Evolutionary conservation across 352 stramenopile genomes (phyloP).

Genomic region (Phytophthora constricta): DNA sequence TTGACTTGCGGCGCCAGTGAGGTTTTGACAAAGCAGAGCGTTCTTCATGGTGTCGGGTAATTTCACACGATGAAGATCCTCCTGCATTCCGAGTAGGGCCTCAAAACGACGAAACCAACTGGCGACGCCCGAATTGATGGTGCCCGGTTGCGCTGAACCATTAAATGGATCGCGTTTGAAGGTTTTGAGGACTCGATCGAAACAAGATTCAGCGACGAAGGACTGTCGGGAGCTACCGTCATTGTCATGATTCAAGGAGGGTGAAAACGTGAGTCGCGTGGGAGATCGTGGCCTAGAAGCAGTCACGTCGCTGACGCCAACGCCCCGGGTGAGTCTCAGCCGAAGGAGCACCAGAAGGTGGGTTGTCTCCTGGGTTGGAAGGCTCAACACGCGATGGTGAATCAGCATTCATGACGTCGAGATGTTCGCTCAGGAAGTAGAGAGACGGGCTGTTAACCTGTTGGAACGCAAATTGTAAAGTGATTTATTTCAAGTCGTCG

Average conservation of each 20-base stretch:
- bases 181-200: neutral
- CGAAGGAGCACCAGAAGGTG: too few species aligned
- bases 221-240: neutral
- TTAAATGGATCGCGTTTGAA: neutral
- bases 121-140: neutral
- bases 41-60: neutral
- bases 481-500: too few species aligned
- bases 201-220: neutral
- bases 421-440: neutral
- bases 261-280: too few species aligned
- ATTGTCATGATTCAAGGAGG: neutral
- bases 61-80: neutral
- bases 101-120: neutral
- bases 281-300: too few species aligned
- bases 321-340: too few species aligned
- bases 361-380: neutral
- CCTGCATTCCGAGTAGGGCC: neutral
- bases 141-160: neutral
- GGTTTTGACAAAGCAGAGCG: neutral
- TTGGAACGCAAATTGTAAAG: neutral
- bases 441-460: constrained; percentile 6
- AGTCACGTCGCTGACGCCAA: too few species aligned
- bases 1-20: neutral
- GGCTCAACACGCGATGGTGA: neutral
- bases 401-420: neutral